Evolutionary conservation across 495 filamentous ascomycete species (phyloP), one percentile per base, ranked within the genome.

Genomic region (Tuber magnatum): DNA sequence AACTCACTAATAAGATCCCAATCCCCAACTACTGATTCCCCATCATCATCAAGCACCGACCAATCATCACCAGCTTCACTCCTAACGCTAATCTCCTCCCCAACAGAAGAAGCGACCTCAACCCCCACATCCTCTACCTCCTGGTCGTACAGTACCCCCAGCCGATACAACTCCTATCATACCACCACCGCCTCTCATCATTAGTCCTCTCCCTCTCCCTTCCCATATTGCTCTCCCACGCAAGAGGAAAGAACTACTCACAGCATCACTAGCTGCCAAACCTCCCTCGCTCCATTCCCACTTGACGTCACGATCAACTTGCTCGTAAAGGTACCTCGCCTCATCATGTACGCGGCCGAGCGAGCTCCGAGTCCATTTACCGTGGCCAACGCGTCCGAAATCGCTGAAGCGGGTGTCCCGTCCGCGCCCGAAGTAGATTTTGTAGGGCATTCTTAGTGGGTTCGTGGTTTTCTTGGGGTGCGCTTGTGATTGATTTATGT

Each of bases 251-350:
- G 12, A 35, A 20, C 56, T 65, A 65, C 56, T 65, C 28, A 65
- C 56, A 35, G 28, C 28, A 18, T 65, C 56, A 18, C 56, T 65
- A 35, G 32, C 56, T 4, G 56, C 56, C 28, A 65, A 65, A 35
- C 56, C 56, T 65, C 56, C 56, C 56, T 65, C 12, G 56, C 56
- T 65, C 56, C 56, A 65, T 3, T 65, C 56, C 56, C 56, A 35
- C 16, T 35, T 35, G 1, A 65, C 56, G 5, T 65, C 56, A 32
- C 28, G 28, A 65, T 65, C 56, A 28, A 65, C 56, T 28, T 65
- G 28, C 35, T 65, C 28, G 5, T 65, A 20, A 35, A 65, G 56
- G 56, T 65, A 35, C 28, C 56, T 65, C 14, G 28, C 56, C 56
- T 35, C 56, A 18, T 32, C 5, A 35, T 6, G 56, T 1, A 35